These are phyloP conservation scores for Coemansia sp. DNA, from an alignment of 192 early-diverging fungal genomes.

Conservation along the genomic window DNA sequence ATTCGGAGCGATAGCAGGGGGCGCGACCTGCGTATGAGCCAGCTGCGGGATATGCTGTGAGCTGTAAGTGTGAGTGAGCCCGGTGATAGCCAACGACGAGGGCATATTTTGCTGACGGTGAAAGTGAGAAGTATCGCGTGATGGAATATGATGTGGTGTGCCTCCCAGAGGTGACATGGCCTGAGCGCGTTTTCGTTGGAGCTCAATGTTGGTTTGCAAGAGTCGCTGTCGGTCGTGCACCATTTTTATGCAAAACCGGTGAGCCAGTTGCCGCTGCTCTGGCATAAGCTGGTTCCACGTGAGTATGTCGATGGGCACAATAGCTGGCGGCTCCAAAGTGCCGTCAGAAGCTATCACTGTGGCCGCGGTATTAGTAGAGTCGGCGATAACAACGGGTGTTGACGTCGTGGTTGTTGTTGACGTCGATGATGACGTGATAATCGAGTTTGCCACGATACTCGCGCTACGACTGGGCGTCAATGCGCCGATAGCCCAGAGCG, in stretches of 20 bases:
- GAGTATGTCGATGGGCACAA: conserved; percentile 47
- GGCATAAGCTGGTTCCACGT: conserved; percentile 52
- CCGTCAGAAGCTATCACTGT: not conserved
- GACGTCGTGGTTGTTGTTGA: not conserved
- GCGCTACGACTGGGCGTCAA: not conserved
- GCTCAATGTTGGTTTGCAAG: not conserved
- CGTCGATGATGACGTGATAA: not conserved
- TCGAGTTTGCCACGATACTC: conserved; percentile 3
- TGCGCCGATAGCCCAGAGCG: not conserved
- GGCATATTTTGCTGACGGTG: conserved; percentile 17
- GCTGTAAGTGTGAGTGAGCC: not conserved
- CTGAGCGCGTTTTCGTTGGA: not conserved
- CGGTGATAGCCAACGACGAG: conserved; percentile 5
- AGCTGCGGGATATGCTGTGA: not conserved
- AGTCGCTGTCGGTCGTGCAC: conserved; percentile 28
- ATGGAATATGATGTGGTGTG: not conserved
- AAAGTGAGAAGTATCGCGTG: conserved; percentile 1
- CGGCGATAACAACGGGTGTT: not conserved
- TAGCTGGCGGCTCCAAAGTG: conserved; percentile 34
- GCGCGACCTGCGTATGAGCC: not conserved
- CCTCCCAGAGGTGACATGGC: not conserved
- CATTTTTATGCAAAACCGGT: conserved; percentile 48
- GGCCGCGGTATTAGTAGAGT: not conserved
- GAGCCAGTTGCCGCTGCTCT: conserved; percentile 39
- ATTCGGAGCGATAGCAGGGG: not conserved